Conservation (phyloP, 163 green algal genomes). For the Coccomyxa subellipsoidea region DNA sequence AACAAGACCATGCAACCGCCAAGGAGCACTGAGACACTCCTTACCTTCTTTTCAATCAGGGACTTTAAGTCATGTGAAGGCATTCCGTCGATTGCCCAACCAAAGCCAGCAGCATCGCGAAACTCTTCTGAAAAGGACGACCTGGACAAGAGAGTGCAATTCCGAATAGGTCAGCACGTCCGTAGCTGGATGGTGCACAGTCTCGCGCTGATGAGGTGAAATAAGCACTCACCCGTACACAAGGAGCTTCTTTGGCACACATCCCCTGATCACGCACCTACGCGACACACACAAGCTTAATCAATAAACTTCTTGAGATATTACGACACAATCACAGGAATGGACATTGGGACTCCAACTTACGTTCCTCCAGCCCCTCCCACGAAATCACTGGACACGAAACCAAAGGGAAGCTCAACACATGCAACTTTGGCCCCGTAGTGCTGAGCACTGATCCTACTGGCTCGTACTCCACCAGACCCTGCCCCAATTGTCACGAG, state of each 20-base stretch:
- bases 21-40: too few species aligned
- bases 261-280: slow-evolving; percentile 88
- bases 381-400: slow-evolving; percentile 59
- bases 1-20: too few species aligned
- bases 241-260: slow-evolving; percentile 95
- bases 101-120: slow-evolving; percentile 84
- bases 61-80: slow-evolving; percentile 53
- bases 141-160: slow-evolving; percentile 27
- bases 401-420: slow-evolving; percentile 82
- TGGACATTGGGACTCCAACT: not conserved
- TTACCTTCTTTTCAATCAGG: slow-evolving; percentile 79
- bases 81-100: slow-evolving; percentile 53
- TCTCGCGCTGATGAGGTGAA: not conserved
- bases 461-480: slow-evolving; percentile 59
- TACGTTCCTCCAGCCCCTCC: slow-evolving; percentile 76
- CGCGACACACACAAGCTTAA: slow-evolving; percentile 3
- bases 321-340: not conserved
- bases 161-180: too few species aligned
- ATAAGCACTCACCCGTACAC: slow-evolving; percentile 74
- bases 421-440: slow-evolving; percentile 76
- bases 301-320: not conserved
- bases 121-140: slow-evolving; percentile 85
- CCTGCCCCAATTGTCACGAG: slow-evolving; percentile 73
- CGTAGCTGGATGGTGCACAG: too few species aligned
- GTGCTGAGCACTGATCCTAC: slow-evolving; percentile 62